Percentiles rank a stretch among this genome's conserved stretches.
These are phyloP conservation scores for Papilionanthe hybrid DNA, from an alignment of 116 monocot species.

Conservation along the genomic window DNA sequence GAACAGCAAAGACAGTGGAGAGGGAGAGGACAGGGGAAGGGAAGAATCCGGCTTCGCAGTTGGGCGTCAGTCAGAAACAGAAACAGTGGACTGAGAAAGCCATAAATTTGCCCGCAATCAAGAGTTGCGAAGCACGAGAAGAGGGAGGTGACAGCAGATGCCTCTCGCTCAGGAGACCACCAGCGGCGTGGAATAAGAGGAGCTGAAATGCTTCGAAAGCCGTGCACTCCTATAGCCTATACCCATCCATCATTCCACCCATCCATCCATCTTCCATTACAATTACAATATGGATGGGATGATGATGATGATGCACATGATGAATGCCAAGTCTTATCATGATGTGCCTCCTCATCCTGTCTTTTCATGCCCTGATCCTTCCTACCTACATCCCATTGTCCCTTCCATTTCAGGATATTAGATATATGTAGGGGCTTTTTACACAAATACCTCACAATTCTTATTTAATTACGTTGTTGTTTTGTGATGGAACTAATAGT, in stretches of 20 bases:
- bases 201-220: neutral
- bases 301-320: neutral
- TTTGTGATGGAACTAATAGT: neutral
- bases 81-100: neutral
- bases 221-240: neutral
- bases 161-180: neutral
- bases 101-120: constrained; percentile 4
- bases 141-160: neutral
- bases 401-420: no score
- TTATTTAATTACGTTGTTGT: neutral
- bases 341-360: no score
- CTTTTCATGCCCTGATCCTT: no score
- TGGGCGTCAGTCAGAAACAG: neutral
- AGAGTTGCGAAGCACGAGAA: neutral
- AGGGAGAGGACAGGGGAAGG: neutral
- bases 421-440: no score
- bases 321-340: neutral
- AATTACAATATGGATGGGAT: neutral
- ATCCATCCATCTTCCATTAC: neutral
- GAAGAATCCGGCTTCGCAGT: neutral
- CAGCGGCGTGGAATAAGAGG: constrained; percentile 2
- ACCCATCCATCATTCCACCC: neutral
- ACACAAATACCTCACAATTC: no score
- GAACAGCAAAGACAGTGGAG: neutral
- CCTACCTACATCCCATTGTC: no score